A percentile compares a stretch with the other conserved stretches of the same genome.
phyloP scores from a whole-genome alignment of 306 rosid species.

The Purshia tridentata region DNA sequence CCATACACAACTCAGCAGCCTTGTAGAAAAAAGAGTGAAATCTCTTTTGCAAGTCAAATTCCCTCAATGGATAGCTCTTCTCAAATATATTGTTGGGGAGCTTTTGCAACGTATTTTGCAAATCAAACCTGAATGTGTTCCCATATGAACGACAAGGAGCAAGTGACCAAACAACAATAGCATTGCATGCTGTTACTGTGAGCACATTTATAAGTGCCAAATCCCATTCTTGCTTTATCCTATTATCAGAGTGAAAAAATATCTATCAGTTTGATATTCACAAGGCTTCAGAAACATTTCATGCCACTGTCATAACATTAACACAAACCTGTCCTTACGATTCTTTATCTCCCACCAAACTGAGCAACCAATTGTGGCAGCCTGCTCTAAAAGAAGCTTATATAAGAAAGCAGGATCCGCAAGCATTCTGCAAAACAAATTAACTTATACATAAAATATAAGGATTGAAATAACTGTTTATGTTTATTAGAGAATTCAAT shows the following conservation, averaged over 20 bases:
- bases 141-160: constrained; percentile 99
- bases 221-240: constrained; percentile 99
- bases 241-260: constrained; percentile 33
- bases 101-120: constrained; percentile 96
- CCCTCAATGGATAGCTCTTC: constrained; percentile 89
- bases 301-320: constrained; percentile 10
- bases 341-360: constrained; percentile 94
- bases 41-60: constrained; percentile 87
- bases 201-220: constrained; percentile 91
- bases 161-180: constrained; percentile 95
- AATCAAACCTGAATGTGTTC: constrained; percentile 83
- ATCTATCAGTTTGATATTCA: constrained; percentile 23
- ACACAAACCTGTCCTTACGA: constrained; percentile 76
- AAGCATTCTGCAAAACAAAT: constrained; percentile 68
- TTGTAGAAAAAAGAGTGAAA: constrained; percentile 84
- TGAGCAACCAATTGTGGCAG: constrained; percentile 73
- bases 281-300: constrained; percentile 15
- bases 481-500: constrained; percentile 18
- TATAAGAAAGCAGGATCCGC: constrained; percentile 94
- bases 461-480: not conserved
- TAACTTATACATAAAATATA: constrained; percentile 15
- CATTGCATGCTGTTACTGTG: constrained; percentile 94
- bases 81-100: constrained; percentile 98
- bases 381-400: constrained; percentile 82
- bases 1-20: constrained; percentile 99